Evolutionary conservation across 2,329 filamentous ascomycete genomes (phyloP).

Genomic region (Fusarium sp.): DNA sequence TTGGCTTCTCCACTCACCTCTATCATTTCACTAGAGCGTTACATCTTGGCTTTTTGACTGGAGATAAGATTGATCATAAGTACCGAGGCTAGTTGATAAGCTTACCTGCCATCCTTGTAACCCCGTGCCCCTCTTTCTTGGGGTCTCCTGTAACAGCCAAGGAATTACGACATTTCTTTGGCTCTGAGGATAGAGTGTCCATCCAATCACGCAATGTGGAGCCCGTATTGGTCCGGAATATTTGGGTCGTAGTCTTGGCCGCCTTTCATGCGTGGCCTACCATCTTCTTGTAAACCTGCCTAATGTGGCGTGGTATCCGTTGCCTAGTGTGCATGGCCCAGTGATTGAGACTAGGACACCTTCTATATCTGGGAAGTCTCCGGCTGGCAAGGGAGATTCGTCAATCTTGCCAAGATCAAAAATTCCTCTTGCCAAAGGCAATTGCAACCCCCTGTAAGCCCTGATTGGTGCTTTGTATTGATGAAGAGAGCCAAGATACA

Average conservation of each 20-base stretch:
- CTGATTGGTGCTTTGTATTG: slow-evolving; percentile 10
- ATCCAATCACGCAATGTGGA: neutral
- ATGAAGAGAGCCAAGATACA: neutral
- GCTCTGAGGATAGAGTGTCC: neutral
- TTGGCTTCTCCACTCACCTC: neutral
- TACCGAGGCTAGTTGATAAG: neutral
- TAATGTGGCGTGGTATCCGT: neutral
- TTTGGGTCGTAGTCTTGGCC: neutral
- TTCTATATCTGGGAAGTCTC: slow-evolving; percentile 21
- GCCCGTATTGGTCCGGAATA: neutral
- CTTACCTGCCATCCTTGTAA: slow-evolving; percentile 1
- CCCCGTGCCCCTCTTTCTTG: neutral
- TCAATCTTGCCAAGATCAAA: slow-evolving; percentile 27
- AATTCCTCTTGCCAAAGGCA: neutral
- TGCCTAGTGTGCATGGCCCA: neutral
- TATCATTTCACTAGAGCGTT: neutral
- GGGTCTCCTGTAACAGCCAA: neutral
- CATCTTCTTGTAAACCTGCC: neutral
- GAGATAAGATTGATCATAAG: neutral
- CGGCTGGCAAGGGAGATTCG: slow-evolving; percentile 9
- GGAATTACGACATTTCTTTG: neutral
- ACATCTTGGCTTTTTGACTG: neutral
- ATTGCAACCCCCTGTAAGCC: neutral
- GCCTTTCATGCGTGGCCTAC: neutral
- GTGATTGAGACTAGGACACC: slow-evolving; percentile 8